Evolutionary conservation across 2,329 filamentous ascomycete genomes (phyloP), one percentile per base, ranked within the genome.

Genomic region (Coniochaeta hoffmannii): DNA sequence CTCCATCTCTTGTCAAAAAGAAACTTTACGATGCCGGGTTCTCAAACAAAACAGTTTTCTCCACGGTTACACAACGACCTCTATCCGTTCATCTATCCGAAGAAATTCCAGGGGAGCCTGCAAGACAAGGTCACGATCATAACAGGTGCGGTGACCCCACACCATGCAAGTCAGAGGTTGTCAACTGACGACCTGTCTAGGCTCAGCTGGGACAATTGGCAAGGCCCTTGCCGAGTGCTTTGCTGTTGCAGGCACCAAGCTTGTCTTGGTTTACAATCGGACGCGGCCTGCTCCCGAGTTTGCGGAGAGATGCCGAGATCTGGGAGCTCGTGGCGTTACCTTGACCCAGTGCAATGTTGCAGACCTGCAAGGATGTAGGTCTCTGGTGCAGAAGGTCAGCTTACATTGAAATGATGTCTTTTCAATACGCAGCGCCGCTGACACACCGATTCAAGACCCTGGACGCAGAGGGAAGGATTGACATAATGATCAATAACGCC

Each of bases 401-500:
- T n/a, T n/a, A n/a, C n/a, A n/a, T 57, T 8, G n/a, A 12, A 14
- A n/a, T n/a, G 12, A 34, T n/a, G 22, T 14, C 26, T 2, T 50
- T 19, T 6, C 24, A 14, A 4, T 28, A 31, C 7, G 30, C 22
- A n/a, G 32, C n/a, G n/a, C 10, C 3, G 44, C 44, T 31, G 44
- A 50, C 24, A 28, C 9, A 24, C 4, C 5, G 19, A 12, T 14
- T 1, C 7, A 11, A 64, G 64, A 54, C 61, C 1, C 46, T 64
- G 2, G 53, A 61, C 1, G 22, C 55, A 0, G 56, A 62, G 24
- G 62, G 60, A 2, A 59, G 50, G 28, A 60, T 63, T 2, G 65
- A 66, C 49, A 60, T 67, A 61, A 32, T 67, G 4, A 56, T 66
- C 49, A 67, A 68, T 56, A 68, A 68, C 41, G 65, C 66, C 5